Conservation (phyloP, 139 green algal species). For the Picochlorum sp. region DNA sequence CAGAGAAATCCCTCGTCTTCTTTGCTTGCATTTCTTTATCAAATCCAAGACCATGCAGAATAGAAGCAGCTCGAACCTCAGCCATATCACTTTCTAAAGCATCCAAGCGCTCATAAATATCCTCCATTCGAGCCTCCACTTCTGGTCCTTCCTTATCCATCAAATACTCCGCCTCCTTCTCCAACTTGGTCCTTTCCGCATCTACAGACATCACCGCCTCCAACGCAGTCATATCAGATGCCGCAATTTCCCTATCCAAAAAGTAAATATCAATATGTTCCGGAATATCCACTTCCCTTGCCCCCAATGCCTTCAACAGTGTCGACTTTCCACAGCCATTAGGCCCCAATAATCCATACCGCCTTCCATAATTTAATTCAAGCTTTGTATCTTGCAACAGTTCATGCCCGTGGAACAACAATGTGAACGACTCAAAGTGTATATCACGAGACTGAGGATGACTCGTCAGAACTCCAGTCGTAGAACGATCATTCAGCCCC, state of each 20-base stretch:
- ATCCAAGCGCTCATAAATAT: constrained; percentile 72
- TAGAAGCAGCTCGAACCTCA: constrained; percentile 67
- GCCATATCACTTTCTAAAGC: constrained; percentile 66
- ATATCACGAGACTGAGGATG: constrained; percentile 72
- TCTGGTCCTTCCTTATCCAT: constrained; percentile 57
- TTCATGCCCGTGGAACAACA: constrained; percentile 78
- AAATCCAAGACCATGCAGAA: constrained; percentile 94
- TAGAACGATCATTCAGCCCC: constrained; percentile 38
- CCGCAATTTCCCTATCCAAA: constrained; percentile 73
- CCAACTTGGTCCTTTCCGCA: constrained; percentile 60
- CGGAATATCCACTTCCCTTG: constrained; percentile 80
- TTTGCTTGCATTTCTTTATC: constrained; percentile 72
- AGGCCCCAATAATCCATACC: constrained; percentile 76
- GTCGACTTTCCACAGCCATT: constrained; percentile 85
- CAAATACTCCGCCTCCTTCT: constrained; percentile 65
- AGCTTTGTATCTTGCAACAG: constrained; percentile 63
- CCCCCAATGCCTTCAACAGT: constrained; percentile 75
- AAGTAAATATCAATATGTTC: constrained; percentile 91
- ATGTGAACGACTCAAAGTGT: constrained; percentile 65
- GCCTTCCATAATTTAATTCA: constrained; percentile 74
- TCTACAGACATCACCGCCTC: constrained; percentile 57
- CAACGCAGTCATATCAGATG: constrained; percentile 72
- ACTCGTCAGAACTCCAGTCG: constrained; percentile 62
- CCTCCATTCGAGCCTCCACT: constrained; percentile 56
- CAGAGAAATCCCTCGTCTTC: constrained; percentile 82